Base-by-base conservation (phyloP, 2,329 filamentous ascomycete species). In the Clonostachys chloroleuca region DNA sequence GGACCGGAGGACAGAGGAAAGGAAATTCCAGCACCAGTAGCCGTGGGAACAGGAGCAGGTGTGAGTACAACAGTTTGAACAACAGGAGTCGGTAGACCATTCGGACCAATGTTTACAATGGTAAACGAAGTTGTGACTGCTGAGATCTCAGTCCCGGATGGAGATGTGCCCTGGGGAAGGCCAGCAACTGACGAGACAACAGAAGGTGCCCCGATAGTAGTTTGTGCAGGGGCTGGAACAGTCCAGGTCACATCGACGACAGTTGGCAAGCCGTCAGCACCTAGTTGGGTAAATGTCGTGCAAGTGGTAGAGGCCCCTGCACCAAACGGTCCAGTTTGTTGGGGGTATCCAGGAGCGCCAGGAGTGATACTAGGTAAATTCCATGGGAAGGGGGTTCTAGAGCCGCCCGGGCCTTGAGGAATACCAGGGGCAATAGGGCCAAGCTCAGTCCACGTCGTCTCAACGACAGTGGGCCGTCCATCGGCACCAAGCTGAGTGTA, bases 51-150 rank as follows among this genome's bases (percentile, higher is more conserved):
- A 42, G 30, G 40, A 10, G 33, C 42, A 40, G 55, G 49, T 9
- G 57, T 54, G 34, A 57, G 44, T 20, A 60, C 49, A 34, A 61
- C 36, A 6, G 59, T 61, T 47, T 59, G 54, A 34, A 59, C 47
- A 13, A 60, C 55, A 20, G 64, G 54, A 13, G 65, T 66, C 3
- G 53, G 50, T 13, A 57, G 47, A 13, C 64, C 64, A 51, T 67
- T 56, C 6, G 59, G 52, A 12, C 65, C 64, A 13, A 66, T 47
- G 34, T 64, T 48, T 5, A 62, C 48, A 16, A 59, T 54, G 4
- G 65, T 67, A 40, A 63, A 59, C 47, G 59, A 51, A 3, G 56
- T 56, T n/a, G 62, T 62, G 46, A 58, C 48, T 6, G 47, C 52
- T 35, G 34, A 30, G 9, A n/a, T 8, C 12, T n/a, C 14, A n/a